These are phyloP conservation scores for Coprinopsis cinerea DNA, from an alignment of 768 basidiomycete species.

Conservation along the genomic window DNA sequence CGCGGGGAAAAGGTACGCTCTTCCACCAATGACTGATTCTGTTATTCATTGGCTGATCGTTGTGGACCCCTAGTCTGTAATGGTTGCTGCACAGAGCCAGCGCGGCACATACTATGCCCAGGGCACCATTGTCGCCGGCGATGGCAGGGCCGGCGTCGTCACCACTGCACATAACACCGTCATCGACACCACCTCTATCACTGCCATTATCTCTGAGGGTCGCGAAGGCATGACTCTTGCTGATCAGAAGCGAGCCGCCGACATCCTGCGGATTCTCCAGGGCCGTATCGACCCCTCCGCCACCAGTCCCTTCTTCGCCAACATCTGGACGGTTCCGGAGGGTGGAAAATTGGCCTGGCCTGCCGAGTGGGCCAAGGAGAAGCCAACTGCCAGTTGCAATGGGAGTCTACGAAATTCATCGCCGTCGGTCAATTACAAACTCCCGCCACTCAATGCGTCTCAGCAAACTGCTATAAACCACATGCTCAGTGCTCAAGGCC, in stretches of 20 bases:
- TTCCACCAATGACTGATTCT: background rate
- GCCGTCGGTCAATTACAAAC: constrained; percentile 5
- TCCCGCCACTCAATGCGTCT: constrained; percentile 33
- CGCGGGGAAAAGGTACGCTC: constrained; percentile 33
- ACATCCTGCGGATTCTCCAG: constrained; percentile 39
- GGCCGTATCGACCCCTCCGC: constrained; percentile 25
- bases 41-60: background rate
- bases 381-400: background rate
- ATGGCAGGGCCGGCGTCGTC: constrained; percentile 31
- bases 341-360: constrained; percentile 34
- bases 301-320: constrained; percentile 43
- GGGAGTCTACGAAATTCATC: background rate
- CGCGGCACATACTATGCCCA: constrained; percentile 33
- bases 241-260: constrained; percentile 39
- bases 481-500: constrained; percentile 35
- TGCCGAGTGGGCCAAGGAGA: constrained; percentile 24
- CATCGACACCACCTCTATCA: constrained; percentile 20
- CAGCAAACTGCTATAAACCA: constrained; percentile 42
- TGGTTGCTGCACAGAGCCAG: constrained; percentile 20
- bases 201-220: no score
- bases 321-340: constrained; percentile 39
- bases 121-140: constrained; percentile 37
- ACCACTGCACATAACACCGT: constrained; percentile 27
- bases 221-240: constrained; percentile 54
- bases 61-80: constrained; percentile 20